Evolutionary conservation across 169 alveolate genomes (phyloP), one percentile per base, ranked within the genome.

Genomic region (Plasmodium berghei): DNA sequence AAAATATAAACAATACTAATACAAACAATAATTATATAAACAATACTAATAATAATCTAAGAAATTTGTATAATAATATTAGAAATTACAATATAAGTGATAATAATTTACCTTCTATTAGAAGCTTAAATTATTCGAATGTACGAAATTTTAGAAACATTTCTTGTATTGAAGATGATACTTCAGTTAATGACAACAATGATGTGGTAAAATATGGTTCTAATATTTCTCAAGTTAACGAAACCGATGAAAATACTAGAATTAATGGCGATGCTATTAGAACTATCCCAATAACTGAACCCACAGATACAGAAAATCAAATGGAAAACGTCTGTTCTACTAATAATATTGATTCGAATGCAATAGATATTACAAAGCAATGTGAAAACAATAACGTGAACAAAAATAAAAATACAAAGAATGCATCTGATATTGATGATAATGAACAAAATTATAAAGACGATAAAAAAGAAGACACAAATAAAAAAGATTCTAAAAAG

Each of bases 41-140:
- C 22, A 34, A 61, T 12, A 67, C 64, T 20, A 75, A 83, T 48
- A 42, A 34, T 48, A 83, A 67, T 48, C 63, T 83, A 9, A 69
- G 90, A 83, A 83, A 83, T 46, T 42, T 83, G n/a, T 83, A 40
- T 67, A 83, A 56, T 48, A 83, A 52, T 67, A 83, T 83, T 67
- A 66, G 90, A 56, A 83, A 83, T 71, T 67, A 83, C 59, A 83
- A 83, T 56, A 83, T 63, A 20, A 74, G 42, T 49, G 90, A 83
- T 55, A 67, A 83, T 67, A 58, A 55, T 62, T 54, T 67, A 9
- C 56, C 52, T 63, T 42, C 10, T 28, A 24, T 58, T 49, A 55
- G 83, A 59, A 66, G 20, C 46, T 18, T 49, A 10, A 66, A 12
- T 66, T 56, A 70, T 22, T 49, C 45, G 10, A 66, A 56, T 24